Percentiles rank a stretch among this genome's conserved stretches.
These are phyloP conservation scores for Saccharomyces hybrid DNA, from an alignment of 1,139 yeast species.

Conservation along the genomic window DNA sequence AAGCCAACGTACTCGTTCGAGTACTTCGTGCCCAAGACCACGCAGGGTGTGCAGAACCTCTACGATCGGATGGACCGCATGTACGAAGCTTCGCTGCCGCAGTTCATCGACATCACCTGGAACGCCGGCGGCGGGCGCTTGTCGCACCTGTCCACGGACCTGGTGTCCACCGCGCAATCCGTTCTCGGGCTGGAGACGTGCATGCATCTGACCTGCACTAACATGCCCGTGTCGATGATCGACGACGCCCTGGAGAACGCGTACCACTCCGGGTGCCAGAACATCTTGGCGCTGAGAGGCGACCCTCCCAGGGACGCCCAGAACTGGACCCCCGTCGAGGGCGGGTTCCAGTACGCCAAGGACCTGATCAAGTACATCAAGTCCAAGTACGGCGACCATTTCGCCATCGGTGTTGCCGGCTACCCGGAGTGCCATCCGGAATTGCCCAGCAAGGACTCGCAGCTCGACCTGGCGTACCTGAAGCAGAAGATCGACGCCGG, in stretches of 20 bases:
- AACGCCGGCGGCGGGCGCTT: slow-evolving; percentile 85
- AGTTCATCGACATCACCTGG: slow-evolving; percentile 95
- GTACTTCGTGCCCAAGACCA: slow-evolving; percentile 95
- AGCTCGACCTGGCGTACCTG: slow-evolving; percentile 50
- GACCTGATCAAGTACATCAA: slow-evolving; percentile 52
- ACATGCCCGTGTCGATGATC: slow-evolving; percentile 75
- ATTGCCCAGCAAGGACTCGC: slow-evolving; percentile 41
- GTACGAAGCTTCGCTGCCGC: slow-evolving; percentile 79
- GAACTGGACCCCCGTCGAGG: slow-evolving; percentile 43
- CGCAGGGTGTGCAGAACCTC: slow-evolving; percentile 92
- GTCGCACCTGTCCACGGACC: slow-evolving; percentile 70
- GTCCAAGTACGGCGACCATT: slow-evolving; percentile 50
- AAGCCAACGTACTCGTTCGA: slow-evolving; percentile 83
- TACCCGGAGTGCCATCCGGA: slow-evolving; percentile 80
- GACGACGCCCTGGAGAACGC: slow-evolving; percentile 85
- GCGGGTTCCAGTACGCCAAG: slow-evolving; percentile 68
- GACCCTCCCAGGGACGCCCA: slow-evolving; percentile 65
- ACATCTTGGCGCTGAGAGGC: slow-evolving; percentile 79
- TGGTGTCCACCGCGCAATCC: slow-evolving; percentile 86
- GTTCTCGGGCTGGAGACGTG: slow-evolving; percentile 94
- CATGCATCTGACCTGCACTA: slow-evolving; percentile 96
- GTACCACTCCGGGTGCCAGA: slow-evolving; percentile 86
- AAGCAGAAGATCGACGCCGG: slow-evolving; percentile 90
- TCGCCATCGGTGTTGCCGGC: slow-evolving; percentile 71
- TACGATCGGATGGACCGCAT: slow-evolving; percentile 97